Base-by-base conservation (phyloP, 2,329 filamentous ascomycete species). In the Sclerotinia borealis region DNA sequence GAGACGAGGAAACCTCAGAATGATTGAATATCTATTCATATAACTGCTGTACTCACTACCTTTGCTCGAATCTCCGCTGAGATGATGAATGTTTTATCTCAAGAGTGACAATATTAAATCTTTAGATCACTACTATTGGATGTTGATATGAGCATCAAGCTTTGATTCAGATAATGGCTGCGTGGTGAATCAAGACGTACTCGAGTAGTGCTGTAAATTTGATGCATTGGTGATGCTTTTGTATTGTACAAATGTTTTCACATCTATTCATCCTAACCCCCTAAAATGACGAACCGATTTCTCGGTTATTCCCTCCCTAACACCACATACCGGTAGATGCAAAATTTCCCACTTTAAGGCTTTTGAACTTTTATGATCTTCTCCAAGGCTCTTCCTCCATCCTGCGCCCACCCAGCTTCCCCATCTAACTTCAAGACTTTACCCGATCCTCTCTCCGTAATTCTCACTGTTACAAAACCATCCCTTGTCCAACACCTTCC, bases 361-460 rank as follows among this genome's bases (percentile, higher is more conserved):
- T 22, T n/a, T 45, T 58, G 54, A 39, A 62, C 59, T 22, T 45
- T 71, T 37, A 83, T 78, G 45, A 88, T 70, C 66, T 81, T 79
- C 74, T 88, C 85, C 60, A 88, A 72, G 4, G 83, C 83, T 61
- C 77, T 78, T 49, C 86, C 86, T 4, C 81, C 77, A 47, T 88
- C 85, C 55, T 86, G 77, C 27, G 82, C 82, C 76, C 77, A 68
- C 87, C 85, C 27, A 88, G 72, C 76, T 85, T 87, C 72, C 59
- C n/a, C 61, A 63, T 63, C 61, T 50, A 63, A 50, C 8, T 63
- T 62, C 22, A 62, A 31, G 3, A 37, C 31, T 19, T 41, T 47
- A 7, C 45, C 61, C 5, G n/a, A 59, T n/a, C 75, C 73, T 22
- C 77, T 79, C 13, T 80, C 75, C 8, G 54, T 58, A 17, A 85